phyloP scores from a whole-genome alignment of 305 asterid genomes.

The Rubia tinctorum region DNA sequence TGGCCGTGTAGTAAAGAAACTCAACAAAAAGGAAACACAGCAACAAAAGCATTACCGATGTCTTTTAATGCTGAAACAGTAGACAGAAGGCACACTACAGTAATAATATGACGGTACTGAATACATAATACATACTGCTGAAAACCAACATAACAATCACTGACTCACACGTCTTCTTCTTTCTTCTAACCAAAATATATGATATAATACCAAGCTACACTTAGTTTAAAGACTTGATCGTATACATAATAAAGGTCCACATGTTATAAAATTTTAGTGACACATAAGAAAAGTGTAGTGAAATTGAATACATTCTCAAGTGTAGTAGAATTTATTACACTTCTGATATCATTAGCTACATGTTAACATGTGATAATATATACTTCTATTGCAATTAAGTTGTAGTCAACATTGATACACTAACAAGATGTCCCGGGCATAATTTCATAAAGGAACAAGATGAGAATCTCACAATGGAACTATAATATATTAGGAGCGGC shows the following conservation, averaged over 20 bases:
- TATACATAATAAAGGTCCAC: slow-evolving; percentile 12
- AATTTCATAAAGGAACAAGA: too few species aligned
- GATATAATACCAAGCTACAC: background rate
- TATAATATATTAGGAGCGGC: too few species aligned
- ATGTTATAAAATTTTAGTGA: too few species aligned
- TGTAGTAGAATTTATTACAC: too few species aligned
- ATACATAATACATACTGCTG: background rate
- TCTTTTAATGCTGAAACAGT: background rate
- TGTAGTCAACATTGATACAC: too few species aligned
- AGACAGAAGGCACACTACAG: background rate
- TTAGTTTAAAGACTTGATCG: background rate
- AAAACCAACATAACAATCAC: background rate
- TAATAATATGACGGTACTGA: background rate
- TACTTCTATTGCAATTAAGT: too few species aligned
- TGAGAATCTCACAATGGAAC: too few species aligned
- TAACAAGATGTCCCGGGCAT: too few species aligned
- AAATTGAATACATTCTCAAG: too few species aligned
- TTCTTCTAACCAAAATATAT: background rate
- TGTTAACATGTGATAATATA: too few species aligned
- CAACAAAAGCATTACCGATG: background rate
- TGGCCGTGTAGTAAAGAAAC: background rate
- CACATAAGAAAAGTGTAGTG: too few species aligned
- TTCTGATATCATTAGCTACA: too few species aligned
- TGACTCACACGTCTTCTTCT: background rate
- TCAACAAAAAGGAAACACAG: background rate